phyloP scores from a whole-genome alignment of 108 stramenopile species.

The Nitzschia sp. region DNA sequence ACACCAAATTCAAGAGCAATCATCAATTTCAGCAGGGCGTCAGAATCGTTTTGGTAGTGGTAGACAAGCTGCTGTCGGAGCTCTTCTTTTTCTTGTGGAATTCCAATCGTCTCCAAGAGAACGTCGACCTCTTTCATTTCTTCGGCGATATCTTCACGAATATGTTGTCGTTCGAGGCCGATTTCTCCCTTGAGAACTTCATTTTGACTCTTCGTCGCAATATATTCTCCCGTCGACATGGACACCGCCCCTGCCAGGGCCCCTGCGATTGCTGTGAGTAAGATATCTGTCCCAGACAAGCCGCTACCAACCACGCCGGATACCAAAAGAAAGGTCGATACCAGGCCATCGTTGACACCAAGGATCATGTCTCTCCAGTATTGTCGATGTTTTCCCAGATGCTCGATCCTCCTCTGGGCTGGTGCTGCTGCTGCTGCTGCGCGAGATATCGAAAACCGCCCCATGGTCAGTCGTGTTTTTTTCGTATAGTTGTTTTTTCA shows the following conservation, averaged over 20 bases:
- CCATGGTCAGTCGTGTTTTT: too few relatives aligned
- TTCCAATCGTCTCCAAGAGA: slow-evolving; percentile 61
- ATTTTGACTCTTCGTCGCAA: slow-evolving; percentile 82
- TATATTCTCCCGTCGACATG: slow-evolving; percentile 80
- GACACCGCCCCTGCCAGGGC: slow-evolving; percentile 73
- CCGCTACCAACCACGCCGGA: slow-evolving; percentile 75
- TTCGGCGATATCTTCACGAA: slow-evolving; percentile 46
- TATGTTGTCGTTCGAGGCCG: slow-evolving; percentile 61
- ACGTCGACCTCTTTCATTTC: slow-evolving; percentile 53
- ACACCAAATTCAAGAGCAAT: slow-evolving; percentile 78
- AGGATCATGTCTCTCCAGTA: slow-evolving; percentile 82
- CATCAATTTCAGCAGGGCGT: slow-evolving; percentile 74
- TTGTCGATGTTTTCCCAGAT: slow-evolving; percentile 67
- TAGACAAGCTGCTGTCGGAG: slow-evolving; percentile 37
- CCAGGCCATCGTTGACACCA: slow-evolving; percentile 79
- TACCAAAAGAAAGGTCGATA: slow-evolving; percentile 74
- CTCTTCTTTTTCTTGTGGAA: slow-evolving; percentile 32
- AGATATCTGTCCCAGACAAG: slow-evolving; percentile 49
- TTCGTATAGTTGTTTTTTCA: too few relatives aligned
- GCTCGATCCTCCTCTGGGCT: too few relatives aligned
- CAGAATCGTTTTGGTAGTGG: slow-evolving; percentile 57
- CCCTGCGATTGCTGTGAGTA: slow-evolving; percentile 73
- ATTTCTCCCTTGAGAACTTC: slow-evolving; percentile 77
- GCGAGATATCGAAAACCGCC: too few relatives aligned
- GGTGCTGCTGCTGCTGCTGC: too few relatives aligned